phyloP scores from a whole-genome alignment of 441 rosid genomes.

The Viola pubescens region DNA sequence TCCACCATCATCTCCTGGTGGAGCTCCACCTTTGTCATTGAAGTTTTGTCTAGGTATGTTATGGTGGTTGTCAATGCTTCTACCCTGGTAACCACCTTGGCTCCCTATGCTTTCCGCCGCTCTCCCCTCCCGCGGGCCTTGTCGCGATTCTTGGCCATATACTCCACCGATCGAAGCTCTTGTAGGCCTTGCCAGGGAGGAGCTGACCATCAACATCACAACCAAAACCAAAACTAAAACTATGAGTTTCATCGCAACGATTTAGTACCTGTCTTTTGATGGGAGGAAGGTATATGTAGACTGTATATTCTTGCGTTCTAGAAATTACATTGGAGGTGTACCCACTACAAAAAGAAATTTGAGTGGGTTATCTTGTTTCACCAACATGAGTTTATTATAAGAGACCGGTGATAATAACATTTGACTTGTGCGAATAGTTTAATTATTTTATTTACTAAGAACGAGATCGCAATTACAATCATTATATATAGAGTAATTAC shows the following conservation, averaged over 20 bases:
- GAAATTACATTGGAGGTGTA: not conserved
- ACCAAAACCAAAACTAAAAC: conserved; percentile 13
- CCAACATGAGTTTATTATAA: too few species aligned
- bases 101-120: conserved; percentile 9
- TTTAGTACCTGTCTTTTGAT: not conserved
- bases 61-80: conserved; percentile 35
- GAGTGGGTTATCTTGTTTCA: too few species aligned
- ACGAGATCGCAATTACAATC: too few species aligned
- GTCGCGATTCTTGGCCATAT: conserved; percentile 20
- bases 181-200: conserved; percentile 19
- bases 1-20: conserved; percentile 7
- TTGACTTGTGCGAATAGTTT: too few species aligned
- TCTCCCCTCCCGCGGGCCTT: conserved; percentile 12
- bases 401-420: too few species aligned
- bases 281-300: not conserved
- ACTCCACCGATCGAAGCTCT: conserved; percentile 17
- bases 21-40: conserved; percentile 10
- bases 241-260: conserved; percentile 19
- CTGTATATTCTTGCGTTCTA: too few species aligned
- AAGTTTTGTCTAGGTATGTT: conserved; percentile 33
- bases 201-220: conserved; percentile 24
- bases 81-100: conserved; percentile 12
- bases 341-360: too few species aligned
- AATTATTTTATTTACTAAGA: too few species aligned
- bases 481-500: not conserved